Conservation (phyloP, 169 alveolate genomes). For the Plasmodium chabaudi region DNA sequence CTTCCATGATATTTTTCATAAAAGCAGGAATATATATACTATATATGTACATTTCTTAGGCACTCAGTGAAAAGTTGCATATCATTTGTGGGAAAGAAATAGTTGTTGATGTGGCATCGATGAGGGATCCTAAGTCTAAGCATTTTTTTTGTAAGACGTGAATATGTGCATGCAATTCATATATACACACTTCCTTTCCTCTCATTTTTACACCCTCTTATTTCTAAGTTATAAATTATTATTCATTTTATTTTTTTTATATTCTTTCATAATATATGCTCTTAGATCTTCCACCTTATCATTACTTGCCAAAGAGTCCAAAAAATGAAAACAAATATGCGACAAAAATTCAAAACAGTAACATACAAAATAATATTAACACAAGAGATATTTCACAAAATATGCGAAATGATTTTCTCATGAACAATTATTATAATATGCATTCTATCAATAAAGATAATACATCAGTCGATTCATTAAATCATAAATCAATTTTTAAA, state of each 20-base stretch:
- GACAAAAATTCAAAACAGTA: conserved; percentile 1
- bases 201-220: not conserved
- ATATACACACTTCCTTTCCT: not conserved
- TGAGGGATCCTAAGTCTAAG: conserved; percentile 51
- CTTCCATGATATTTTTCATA: not conserved
- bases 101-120: conserved; percentile 83
- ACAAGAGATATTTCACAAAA: conserved; percentile 37
- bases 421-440: conserved; percentile 36
- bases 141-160: not conserved
- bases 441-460: conserved; percentile 4
- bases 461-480: conserved; percentile 2
- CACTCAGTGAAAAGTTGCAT: conserved; percentile 77
- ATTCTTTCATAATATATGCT: not conserved
- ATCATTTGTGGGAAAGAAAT: conserved; percentile 84
- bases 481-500: conserved; percentile 4
- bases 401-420: conserved; percentile 7
- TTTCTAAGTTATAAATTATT: not conserved
- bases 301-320: conserved; percentile 17
- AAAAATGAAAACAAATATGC: conserved; percentile 21
- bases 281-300: conserved; percentile 30
- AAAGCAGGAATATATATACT: not conserved
- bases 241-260: not conserved
- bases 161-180: not conserved
- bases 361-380: conserved; percentile 16
- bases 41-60: conserved; percentile 49